These are phyloP conservation scores for Fusarium sp. DNA, from an alignment of 2,329 filamentous ascomycete genomes.

Conservation along the genomic window DNA sequence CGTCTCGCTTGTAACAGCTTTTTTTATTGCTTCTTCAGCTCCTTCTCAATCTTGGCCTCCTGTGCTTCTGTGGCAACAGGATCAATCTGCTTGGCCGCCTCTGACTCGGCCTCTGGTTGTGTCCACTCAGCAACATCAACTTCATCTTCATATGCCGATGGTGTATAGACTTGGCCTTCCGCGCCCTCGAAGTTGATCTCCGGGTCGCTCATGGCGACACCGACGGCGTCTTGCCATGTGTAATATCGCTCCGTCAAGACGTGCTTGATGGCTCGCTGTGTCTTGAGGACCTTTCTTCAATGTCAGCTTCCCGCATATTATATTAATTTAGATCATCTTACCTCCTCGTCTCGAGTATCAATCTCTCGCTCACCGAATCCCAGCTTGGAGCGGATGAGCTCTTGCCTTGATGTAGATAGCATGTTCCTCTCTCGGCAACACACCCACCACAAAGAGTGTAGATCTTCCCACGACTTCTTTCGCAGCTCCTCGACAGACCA, in stretches of 20 bases:
- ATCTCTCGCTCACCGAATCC: slow-evolving; percentile 79
- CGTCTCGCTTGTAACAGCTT: not conserved
- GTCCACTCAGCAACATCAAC: slow-evolving; percentile 38
- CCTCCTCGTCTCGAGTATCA: slow-evolving; percentile 69
- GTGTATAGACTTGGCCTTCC: slow-evolving; percentile 60
- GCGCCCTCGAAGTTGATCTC: slow-evolving; percentile 69
- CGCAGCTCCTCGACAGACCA: slow-evolving; percentile 90
- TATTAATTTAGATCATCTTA: slow-evolving; percentile 54
- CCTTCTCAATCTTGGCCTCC: slow-evolving; percentile 35
- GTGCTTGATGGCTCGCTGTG: slow-evolving; percentile 85
- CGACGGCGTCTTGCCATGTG: slow-evolving; percentile 81
- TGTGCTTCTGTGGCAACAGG: slow-evolving; percentile 21
- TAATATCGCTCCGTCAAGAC: slow-evolving; percentile 88
- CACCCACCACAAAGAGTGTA: slow-evolving; percentile 94
- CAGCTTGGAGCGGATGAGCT: slow-evolving; percentile 73
- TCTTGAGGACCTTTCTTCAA: slow-evolving; percentile 70
- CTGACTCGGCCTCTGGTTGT: slow-evolving; percentile 31
- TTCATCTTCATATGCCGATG: slow-evolving; percentile 52
- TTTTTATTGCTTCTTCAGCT: slow-evolving; percentile 30
- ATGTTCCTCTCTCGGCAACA: slow-evolving; percentile 92
- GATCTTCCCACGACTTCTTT: slow-evolving; percentile 90
- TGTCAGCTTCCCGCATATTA: slow-evolving; percentile 14
- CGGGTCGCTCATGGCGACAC: slow-evolving; percentile 71
- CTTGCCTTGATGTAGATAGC: slow-evolving; percentile 78
- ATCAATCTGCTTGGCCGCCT: slow-evolving; percentile 27